phyloP scores from a whole-genome alignment of 2,329 filamentous ascomycete species.

The Stagonosporopsis vannaccii region DNA sequence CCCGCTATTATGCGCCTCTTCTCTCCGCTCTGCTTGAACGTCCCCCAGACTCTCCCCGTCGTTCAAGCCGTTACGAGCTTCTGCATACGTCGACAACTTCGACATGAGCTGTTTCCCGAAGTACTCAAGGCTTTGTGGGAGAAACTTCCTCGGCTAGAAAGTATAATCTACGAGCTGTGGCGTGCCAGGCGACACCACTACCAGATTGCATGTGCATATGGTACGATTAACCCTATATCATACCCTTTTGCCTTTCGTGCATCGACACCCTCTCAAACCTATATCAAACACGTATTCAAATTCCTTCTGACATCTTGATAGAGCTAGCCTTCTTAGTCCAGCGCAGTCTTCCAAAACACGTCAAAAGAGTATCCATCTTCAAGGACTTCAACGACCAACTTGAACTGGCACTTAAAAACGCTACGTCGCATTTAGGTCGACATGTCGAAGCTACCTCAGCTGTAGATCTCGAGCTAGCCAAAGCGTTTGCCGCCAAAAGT shows the following conservation, averaged over 20 bases:
- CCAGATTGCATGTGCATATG: slow-evolving; percentile 22
- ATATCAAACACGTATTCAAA: slow-evolving; percentile 24
- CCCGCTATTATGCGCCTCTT: slow-evolving; percentile 24
- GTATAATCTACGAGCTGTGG: slow-evolving; percentile 30
- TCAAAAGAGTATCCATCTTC: slow-evolving; percentile 32
- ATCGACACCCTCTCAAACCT: background rate
- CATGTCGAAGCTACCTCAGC: slow-evolving; percentile 25
- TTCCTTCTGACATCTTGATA: slow-evolving; percentile 28
- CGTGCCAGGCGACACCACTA: slow-evolving; percentile 17
- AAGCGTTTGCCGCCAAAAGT: slow-evolving; percentile 30
- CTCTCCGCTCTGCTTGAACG: slow-evolving; percentile 24
- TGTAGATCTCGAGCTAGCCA: slow-evolving; percentile 24
- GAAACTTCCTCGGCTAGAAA: slow-evolving; percentile 31
- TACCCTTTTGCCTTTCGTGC: too few species aligned
- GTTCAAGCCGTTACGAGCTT: slow-evolving; percentile 29
- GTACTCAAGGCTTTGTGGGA: slow-evolving; percentile 27
- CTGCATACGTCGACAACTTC: slow-evolving; percentile 29
- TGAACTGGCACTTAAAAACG: slow-evolving; percentile 26
- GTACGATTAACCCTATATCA: slow-evolving; percentile 23
- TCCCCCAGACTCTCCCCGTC: slow-evolving; percentile 23
- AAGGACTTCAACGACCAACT: slow-evolving; percentile 30
- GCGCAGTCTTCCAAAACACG: slow-evolving; percentile 26
- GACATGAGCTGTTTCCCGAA: slow-evolving; percentile 24
- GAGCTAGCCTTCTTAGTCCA: slow-evolving; percentile 26
- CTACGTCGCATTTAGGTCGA: slow-evolving; percentile 21